Conservation (phyloP, 2,329 filamentous ascomycete genomes). For the Fusarium pilosicola region DNA sequence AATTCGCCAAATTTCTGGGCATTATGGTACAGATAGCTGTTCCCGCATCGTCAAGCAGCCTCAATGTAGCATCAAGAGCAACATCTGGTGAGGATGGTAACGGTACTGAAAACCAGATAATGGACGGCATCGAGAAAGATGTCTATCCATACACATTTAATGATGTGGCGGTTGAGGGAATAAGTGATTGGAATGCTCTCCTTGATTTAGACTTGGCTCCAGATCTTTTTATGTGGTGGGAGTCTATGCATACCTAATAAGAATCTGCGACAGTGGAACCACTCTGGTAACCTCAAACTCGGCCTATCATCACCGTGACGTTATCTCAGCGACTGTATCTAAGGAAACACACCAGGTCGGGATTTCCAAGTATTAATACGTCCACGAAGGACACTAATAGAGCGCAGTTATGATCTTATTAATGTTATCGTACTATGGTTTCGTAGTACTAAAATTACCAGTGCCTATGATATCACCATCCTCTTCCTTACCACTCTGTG, state of each 20-base stretch:
- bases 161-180: background rate
- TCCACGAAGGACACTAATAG: fast-evolving
- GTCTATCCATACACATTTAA: background rate
- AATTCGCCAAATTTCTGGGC: background rate
- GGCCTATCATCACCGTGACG: fast-evolving
- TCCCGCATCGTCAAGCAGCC: background rate
- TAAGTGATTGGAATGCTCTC: background rate
- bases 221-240: background rate
- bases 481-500: background rate
- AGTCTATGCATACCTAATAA: background rate
- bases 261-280: background rate
- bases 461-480: conserved; percentile 6
- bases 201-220: background rate
- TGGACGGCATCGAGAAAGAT: background rate
- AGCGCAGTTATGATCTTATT: background rate
- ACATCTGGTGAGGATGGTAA: fast-evolving
- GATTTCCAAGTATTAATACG: background rate
- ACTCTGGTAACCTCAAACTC: background rate
- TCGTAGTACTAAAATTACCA: background rate
- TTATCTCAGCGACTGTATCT: fast-evolving
- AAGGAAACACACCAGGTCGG: fast-evolving
- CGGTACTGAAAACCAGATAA: fast-evolving
- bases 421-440: background rate
- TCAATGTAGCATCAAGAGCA: background rate
- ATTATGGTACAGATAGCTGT: background rate